These are phyloP conservation scores for Rusavskia elegans DNA, from an alignment of 495 filamentous ascomycete species.

Conservation along the genomic window DNA sequence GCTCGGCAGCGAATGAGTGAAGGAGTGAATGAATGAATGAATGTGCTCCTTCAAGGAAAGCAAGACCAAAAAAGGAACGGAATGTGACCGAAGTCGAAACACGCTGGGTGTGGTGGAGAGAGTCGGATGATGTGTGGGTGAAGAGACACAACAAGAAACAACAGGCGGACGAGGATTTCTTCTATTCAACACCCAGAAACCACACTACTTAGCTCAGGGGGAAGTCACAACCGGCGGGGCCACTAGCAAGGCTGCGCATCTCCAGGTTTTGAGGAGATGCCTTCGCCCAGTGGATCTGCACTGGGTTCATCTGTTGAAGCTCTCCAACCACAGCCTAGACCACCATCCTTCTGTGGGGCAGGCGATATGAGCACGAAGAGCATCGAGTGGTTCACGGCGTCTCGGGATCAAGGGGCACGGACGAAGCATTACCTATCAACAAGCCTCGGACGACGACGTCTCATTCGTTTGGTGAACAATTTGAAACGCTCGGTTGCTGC, in stretches of 20 bases:
- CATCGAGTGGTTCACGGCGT: background rate
- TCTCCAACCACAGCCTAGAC: too few species aligned
- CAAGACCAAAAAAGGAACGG: background rate
- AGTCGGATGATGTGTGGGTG: background rate
- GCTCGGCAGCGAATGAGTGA: background rate
- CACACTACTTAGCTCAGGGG: background rate
- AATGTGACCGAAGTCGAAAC: background rate
- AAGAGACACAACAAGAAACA: background rate
- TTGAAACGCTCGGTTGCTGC: background rate
- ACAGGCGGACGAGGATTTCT: background rate
- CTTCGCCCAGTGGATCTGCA: too few species aligned
- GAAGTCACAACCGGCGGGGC: too few species aligned
- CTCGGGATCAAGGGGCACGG: background rate
- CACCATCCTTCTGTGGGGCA: too few species aligned
- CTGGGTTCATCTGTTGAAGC: too few species aligned
- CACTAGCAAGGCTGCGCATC: too few species aligned
- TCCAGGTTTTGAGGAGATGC: too few species aligned
- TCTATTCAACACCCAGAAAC: background rate
- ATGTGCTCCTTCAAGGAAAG: background rate
- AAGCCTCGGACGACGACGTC: background rate
- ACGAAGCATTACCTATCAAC: background rate
- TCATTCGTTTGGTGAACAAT: background rate
- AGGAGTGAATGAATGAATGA: background rate
- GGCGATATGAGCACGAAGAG: background rate
- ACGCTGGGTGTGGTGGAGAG: background rate